phyloP scores from a whole-genome alignment of 805 yeast genomes.

The Jamesozyma lodderae region DNA sequence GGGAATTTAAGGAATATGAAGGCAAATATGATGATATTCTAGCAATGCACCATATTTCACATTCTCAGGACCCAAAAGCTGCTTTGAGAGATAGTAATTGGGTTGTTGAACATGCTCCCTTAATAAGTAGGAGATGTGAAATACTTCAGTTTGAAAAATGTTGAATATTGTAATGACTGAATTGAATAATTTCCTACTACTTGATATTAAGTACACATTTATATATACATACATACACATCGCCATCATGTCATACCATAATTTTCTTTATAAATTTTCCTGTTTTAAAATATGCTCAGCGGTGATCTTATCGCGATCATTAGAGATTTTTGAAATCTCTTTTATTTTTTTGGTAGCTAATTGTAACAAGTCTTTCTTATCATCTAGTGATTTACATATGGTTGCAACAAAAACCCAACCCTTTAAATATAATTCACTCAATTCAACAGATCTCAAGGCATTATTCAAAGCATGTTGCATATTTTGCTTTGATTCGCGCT shows the following conservation, averaged over 20 bases:
- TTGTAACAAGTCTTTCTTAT: conserved; percentile 26
- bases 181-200: too few species aligned
- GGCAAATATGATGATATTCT: conserved; percentile 41
- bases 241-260: neutral
- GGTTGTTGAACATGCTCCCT: conserved; percentile 60
- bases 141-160: conserved; percentile 15
- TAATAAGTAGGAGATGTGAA: conserved; percentile 33
- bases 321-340: conserved; percentile 27
- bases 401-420: conserved; percentile 66
- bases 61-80: conserved; percentile 59
- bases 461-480: conserved; percentile 33
- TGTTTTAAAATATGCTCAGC: conserved; percentile 26
- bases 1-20: conserved; percentile 73
- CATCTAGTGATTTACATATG: conserved; percentile 26
- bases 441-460: conserved; percentile 65
- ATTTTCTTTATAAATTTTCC: neutral
- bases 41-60: conserved; percentile 42
- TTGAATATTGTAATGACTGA: too few species aligned
- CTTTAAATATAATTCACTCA: conserved; percentile 56
- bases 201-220: too few species aligned
- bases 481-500: conserved; percentile 4
- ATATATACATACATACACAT: conserved; percentile 1
- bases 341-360: conserved; percentile 33
- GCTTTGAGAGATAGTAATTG: conserved; percentile 75
- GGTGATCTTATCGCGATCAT: conserved; percentile 30